Evolutionary conservation across 345 rosid genomes (phyloP).

Genomic region (Ceriops decandra): DNA sequence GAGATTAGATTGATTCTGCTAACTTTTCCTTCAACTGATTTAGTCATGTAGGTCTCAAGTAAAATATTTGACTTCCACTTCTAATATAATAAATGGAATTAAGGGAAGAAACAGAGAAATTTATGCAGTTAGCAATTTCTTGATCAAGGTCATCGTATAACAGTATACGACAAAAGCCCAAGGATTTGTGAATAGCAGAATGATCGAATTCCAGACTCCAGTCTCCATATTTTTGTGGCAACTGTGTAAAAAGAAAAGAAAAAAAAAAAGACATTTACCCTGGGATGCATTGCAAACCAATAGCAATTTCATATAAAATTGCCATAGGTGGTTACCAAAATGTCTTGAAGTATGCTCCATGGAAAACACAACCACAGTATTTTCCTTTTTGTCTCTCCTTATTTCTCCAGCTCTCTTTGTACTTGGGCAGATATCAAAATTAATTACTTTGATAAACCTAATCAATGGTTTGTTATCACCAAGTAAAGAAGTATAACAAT

Average conservation of each 20-base stretch:
- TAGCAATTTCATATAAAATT: no score
- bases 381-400: background rate
- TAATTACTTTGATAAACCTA: background rate
- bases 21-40: constrained; percentile 6
- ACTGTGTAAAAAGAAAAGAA: no score
- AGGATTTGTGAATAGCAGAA: no score
- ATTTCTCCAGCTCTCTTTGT: background rate
- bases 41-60: constrained; percentile 3
- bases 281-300: no score
- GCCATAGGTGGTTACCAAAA: no score
- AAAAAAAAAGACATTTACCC: no score
- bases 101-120: no score
- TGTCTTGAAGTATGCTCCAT: background rate
- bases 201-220: no score
- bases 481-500: background rate
- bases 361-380: background rate
- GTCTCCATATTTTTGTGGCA: no score
- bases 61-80: background rate
- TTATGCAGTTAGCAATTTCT: no score
- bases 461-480: background rate
- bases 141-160: no score
- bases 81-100: background rate
- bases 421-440: background rate
- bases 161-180: no score
- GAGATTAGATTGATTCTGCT: constrained; percentile 1